Evolutionary conservation across 495 filamentous ascomycete genomes (phyloP), one percentile per base, ranked within the genome.

Genomic region (Hypoxylon lenormandii): DNA sequence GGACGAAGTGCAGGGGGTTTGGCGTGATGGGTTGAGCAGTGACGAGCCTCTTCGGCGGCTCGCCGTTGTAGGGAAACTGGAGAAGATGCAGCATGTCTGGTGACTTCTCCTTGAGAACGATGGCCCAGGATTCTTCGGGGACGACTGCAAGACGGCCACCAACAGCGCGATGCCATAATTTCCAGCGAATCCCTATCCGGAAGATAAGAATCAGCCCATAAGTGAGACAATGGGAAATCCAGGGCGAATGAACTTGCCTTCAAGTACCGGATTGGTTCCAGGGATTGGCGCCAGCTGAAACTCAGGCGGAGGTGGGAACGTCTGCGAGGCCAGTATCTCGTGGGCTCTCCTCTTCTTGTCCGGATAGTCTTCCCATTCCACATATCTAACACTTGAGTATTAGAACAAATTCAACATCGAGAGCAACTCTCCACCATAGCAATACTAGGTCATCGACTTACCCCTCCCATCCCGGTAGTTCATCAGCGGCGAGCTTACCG

Each of bases 1-100:
- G 84, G 0, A 91, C 86, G 61, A 89, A 90, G 64, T 86, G 84
- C 5, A 88, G 79, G 4, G 80, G 54, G 50, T 89, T 91, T 0
- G 81, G 80, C 0, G 88, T 91, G 64, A 91, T 80, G 1, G 78
- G 75, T n/a, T 84, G 77, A 16, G 77, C 72, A 0, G 82, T 84
- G 3, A 83, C 76, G 1, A 82, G 77, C 53, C 65, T 77, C 62
- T 84, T 81, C 6, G 86, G 87, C 0, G 88, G 83, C 61, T 91
- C 89, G 6, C 88, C 89, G 43, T 91, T 91, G 77, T 91, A 91
- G 0, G 88, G 89, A 62, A 91, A 91, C 64, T 90, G 83, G 1
- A 91, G 77, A 3, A 90, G 79, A 75, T 91, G 89, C 13, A 87
- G 73, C 89, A 91, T 91, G 66, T 90, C 88, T 0, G 77, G 67